Base-by-base conservation (phyloP, 495 filamentous ascomycete species). In the Penicillium ucsense region DNA sequence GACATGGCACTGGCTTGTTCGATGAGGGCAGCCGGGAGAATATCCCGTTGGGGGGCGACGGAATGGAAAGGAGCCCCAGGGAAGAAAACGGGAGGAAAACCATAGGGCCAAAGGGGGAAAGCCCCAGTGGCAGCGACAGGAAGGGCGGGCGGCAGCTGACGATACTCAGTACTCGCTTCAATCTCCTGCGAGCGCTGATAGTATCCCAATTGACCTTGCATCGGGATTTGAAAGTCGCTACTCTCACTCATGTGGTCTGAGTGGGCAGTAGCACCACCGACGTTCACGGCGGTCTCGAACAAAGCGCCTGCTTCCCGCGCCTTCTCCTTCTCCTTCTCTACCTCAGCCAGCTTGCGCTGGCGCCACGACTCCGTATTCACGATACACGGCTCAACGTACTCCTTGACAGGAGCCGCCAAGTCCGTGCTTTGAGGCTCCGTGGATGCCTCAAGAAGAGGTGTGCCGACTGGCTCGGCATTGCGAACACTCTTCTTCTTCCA, bases 351-450 rank as follows among this genome's bases (percentile, higher is more conserved):
- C 31, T 5, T 11, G n/a, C 38, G 37, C 36, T 41, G 29, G 30
- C 37, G 30, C 46, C 46, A 48, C 27, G 2, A 2, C 34, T 48
- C 46, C 32, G 39, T 51, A 11, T 51, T 33, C 2, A 46, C 38
- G 28, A 37, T 33, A 31, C 37, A 43, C 27, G 49, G 35, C 20
- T 5, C 30, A 20, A 9, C 29, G 9, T 29, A 11, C 47, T 47
- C 34, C 47, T 43, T 8, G 20, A 38, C 27, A 3, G 41, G 41
- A 33, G 41, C 1, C 30, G 27, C 11, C 30, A 20, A 20, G 20
- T 20, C 20, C 20, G 20, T 20, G 20, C 20, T 20, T 20, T 20
- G 20, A 20, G 41, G 27, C 29, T 20, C 31, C 29, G 1, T n/a
- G 30, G 41, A 12, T n/a, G 41, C 29, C 31, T 43, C 41, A 20